Percentiles rank a stretch among this genome's conserved stretches.
These are phyloP conservation scores for Claviceps digitariae DNA, from an alignment of 2,329 filamentous ascomycete genomes.

Conservation along the genomic window DNA sequence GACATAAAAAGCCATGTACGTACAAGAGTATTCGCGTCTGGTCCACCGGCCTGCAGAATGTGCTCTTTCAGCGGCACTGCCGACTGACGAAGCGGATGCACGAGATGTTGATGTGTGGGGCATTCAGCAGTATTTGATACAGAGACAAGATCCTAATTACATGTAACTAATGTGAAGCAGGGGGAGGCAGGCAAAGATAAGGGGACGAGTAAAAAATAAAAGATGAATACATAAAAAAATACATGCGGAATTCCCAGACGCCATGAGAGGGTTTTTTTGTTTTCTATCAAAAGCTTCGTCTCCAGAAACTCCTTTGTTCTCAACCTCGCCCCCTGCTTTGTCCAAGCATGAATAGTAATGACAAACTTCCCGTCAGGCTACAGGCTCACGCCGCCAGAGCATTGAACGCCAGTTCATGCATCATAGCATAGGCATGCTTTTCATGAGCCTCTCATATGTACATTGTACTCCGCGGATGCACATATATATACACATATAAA, in stretches of 20 bases:
- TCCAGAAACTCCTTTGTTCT: neutral
- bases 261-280: neutral
- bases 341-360: neutral
- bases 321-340: neutral
- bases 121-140: too few species aligned
- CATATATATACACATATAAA: neutral
- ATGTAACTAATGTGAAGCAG: too few species aligned
- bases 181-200: too few species aligned
- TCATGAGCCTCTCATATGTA: neutral
- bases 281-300: neutral
- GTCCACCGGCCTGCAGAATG: too few species aligned
- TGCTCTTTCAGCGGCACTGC: too few species aligned
- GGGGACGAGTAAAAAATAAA: neutral
- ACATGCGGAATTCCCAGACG: neutral
- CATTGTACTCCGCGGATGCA: neutral
- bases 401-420: neutral
- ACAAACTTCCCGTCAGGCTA: neutral
- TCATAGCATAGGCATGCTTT: neutral
- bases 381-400: neutral
- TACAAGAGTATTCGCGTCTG: too few species aligned
- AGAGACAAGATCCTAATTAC: too few species aligned
- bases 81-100: too few species aligned
- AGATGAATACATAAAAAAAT: neutral
- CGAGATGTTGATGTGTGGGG: too few species aligned
- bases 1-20: too few species aligned